Base-by-base conservation (phyloP, 306 rosid genomes). In the Lathyrus aphaca region DNA sequence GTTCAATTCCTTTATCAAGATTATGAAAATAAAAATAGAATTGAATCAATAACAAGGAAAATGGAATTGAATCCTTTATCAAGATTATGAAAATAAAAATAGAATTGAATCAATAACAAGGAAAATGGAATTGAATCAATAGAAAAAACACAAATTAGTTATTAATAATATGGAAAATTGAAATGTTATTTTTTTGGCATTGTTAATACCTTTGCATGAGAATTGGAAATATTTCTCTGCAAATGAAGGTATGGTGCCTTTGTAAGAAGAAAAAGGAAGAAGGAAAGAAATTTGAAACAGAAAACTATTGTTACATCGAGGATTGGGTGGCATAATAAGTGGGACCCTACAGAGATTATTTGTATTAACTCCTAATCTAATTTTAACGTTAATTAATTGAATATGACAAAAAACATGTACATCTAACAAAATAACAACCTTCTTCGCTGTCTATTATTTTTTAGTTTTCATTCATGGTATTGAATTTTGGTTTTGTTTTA, bases 181-280 rank as follows among this genome's bases (percentile, higher is more conserved):
- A 60, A 54, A 44, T 10, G 0, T 43, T 29, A 55, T 66, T 43
- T 32, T 35, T 35, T 35, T 35, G 9, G 65, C 46, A 56, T 60
- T 42, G 5, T 0, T 0, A 75, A 58, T 3, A 80, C 89, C 88
- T 86, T 75, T 39, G 84, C 78, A 65, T 5, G 71, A 72, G 77
- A 81, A 64, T 72, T 74, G 64, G 4, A 84, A 61, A 74, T 60
- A 11, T 77, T 58, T 21, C 72, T 69, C 76, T 78, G 76, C 27
- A 57, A 44, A 75, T 50, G 58, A 79, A 73, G 61, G 75, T 27
- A 39, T 39, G 13, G 30, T 48, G 32, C 71, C 64, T 57, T 74
- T 65, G 62, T 65, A 62, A 71, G 54, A 58, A 14, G 73, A 56
- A 71, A 53, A 49, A 30, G 71, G 64, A 53, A 15, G 71, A 58